These are phyloP conservation scores for Lantana camara DNA, from an alignment of 257 asterid genomes.

Conservation along the genomic window DNA sequence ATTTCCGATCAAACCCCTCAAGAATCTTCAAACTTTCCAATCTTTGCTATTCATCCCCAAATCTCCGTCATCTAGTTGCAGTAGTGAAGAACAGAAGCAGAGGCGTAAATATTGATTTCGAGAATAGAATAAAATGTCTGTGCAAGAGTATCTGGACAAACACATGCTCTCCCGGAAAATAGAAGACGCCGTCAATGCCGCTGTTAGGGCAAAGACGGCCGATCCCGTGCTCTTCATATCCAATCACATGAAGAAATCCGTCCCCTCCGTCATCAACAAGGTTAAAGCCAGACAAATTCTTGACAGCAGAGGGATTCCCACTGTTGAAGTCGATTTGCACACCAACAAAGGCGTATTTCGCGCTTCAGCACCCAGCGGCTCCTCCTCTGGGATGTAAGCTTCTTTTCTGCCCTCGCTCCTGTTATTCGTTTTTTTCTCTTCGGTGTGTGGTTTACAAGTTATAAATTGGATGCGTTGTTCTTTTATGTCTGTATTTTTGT, in stretches of 20 bases:
- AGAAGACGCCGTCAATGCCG: slow-evolving; percentile 99
- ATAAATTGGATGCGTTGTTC: slow-evolving; percentile 8
- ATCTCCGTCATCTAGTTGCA: slow-evolving; percentile 18
- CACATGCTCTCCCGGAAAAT: slow-evolving; percentile 90
- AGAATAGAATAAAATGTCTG: slow-evolving; percentile 62
- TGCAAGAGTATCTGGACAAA: slow-evolving; percentile 91
- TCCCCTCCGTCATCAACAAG: slow-evolving; percentile 84
- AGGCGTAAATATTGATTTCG: not conserved
- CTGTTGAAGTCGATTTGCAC: slow-evolving; percentile 93
- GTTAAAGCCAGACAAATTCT: slow-evolving; percentile 93
- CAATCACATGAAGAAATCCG: slow-evolving; percentile 91
- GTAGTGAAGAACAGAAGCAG: slow-evolving; percentile 17
- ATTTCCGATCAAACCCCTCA: no score
- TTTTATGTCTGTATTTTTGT: slow-evolving; percentile 3
- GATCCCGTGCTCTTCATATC: slow-evolving; percentile 99
- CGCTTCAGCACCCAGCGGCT: slow-evolving; percentile 84
- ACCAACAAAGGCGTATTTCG: slow-evolving; percentile 93
- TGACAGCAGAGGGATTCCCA: slow-evolving; percentile 98
- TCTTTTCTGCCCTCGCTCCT: not conserved
- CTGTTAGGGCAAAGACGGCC: slow-evolving; percentile 88
- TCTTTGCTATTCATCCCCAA: slow-evolving; percentile 1
- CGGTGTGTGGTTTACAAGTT: slow-evolving; percentile 19
- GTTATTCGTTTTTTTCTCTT: not conserved
- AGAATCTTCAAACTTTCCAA: no score
- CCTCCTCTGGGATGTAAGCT: slow-evolving; percentile 74